phyloP scores from a whole-genome alignment of 1,284 basidiomycete genomes.

The Cutaneotrichosporon cyanovorans region DNA sequence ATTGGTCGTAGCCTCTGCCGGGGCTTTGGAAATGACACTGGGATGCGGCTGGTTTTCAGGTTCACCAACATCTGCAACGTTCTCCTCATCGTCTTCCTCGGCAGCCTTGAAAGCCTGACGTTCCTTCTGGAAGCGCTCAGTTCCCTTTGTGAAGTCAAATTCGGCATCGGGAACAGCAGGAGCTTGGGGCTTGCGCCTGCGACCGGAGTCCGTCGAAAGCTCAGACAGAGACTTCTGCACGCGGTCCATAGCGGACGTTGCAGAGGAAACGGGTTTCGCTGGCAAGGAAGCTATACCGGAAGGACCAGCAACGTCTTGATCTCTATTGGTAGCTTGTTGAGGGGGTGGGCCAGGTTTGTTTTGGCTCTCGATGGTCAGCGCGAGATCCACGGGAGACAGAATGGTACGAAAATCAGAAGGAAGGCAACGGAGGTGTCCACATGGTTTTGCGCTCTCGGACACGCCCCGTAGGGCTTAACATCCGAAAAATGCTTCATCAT shows the following conservation, averaged over 20 bases:
- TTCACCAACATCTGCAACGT: slow-evolving; percentile 17
- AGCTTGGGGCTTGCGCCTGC: slow-evolving; percentile 14
- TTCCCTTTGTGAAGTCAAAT: slow-evolving; percentile 39
- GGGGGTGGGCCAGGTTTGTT: neutral
- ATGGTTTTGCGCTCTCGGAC: slow-evolving; percentile 46
- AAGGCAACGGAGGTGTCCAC: slow-evolving; percentile 47
- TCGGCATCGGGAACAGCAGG: slow-evolving; percentile 38
- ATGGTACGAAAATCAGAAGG: slow-evolving; percentile 34
- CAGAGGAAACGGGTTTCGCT: slow-evolving; percentile 24
- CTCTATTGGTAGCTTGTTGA: neutral
- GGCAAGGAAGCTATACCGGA: slow-evolving; percentile 7
- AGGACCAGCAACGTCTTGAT: no score
- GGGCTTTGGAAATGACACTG: slow-evolving; percentile 14
- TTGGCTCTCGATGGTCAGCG: slow-evolving; percentile 12
- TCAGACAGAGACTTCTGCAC: slow-evolving; percentile 38
- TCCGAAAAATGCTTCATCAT: slow-evolving; percentile 46
- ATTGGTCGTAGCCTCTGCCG: slow-evolving; percentile 1
- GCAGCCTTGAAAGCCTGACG: slow-evolving; percentile 21
- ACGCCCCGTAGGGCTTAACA: slow-evolving; percentile 35
- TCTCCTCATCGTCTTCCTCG: slow-evolving; percentile 2
- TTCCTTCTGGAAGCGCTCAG: slow-evolving; percentile 33
- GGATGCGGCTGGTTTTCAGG: slow-evolving; percentile 31
- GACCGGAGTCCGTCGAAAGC: slow-evolving; percentile 19
- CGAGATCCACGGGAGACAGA: no score
- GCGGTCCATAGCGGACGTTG: slow-evolving; percentile 31